Conservation (phyloP, 192 early-diverging fungal genomes). For the Mortierella hygrophila region DNA sequence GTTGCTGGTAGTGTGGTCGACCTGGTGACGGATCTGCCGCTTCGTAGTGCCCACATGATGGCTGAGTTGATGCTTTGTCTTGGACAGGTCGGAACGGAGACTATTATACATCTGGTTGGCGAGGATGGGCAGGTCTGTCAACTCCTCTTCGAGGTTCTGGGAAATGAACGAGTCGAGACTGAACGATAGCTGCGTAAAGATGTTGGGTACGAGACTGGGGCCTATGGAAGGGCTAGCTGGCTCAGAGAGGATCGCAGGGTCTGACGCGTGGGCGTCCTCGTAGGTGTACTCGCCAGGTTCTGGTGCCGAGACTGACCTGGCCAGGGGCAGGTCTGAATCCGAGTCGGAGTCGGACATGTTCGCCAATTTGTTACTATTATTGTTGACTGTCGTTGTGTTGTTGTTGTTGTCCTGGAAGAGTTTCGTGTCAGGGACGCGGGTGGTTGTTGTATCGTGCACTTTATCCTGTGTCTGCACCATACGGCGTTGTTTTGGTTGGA, state of each 20-base stretch:
- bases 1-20: conserved; percentile 31
- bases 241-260: conserved; percentile 32
- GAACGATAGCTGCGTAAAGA: conserved; percentile 47
- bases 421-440: background rate
- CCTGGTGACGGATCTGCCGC: conserved; percentile 37
- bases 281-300: conserved; percentile 33
- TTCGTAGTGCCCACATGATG: conserved; percentile 46
- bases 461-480: conserved; percentile 7
- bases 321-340: conserved; percentile 29
- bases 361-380: conserved; percentile 8
- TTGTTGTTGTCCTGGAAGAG: background rate
- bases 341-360: conserved; percentile 33
- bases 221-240: conserved; percentile 32
- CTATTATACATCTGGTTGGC: conserved; percentile 46
- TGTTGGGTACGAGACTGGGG: conserved; percentile 42
- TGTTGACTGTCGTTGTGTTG: conserved; percentile 6
- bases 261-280: conserved; percentile 32
- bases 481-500: background rate
- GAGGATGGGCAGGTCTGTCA: conserved; percentile 39
- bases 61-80: conserved; percentile 39
- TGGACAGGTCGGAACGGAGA: conserved; percentile 32
- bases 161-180: conserved; percentile 54
- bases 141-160: conserved; percentile 50
- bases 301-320: conserved; percentile 36
- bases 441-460: background rate